Percentiles rank a stretch among this genome's conserved stretches.
Evolutionary conservation across 2,329 filamentous ascomycete genomes (phyloP).

Genomic region (Elsinoe necatrix): DNA sequence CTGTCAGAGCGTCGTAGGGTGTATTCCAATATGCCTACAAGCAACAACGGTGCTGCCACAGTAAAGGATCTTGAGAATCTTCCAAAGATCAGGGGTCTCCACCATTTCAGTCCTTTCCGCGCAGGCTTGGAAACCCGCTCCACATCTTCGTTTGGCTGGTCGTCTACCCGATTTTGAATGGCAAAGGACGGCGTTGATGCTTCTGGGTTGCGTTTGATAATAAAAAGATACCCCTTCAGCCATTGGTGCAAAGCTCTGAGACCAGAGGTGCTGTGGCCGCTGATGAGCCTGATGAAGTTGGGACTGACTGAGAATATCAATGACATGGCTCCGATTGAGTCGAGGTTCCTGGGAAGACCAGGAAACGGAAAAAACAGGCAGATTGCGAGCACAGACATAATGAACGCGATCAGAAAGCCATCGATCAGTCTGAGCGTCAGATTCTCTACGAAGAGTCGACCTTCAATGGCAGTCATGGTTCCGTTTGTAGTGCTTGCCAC

Average conservation of each 20-base stretch:
- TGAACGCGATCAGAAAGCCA: not conserved
- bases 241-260: not conserved
- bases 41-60: not conserved
- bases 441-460: not conserved
- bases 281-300: not conserved
- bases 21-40: not conserved
- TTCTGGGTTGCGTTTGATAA: not conserved
- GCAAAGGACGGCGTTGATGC: not conserved
- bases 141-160: not conserved
- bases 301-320: not conserved
- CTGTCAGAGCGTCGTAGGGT: not conserved
- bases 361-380: slow-evolving; percentile 7
- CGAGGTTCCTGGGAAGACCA: not conserved
- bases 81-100: not conserved
- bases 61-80: not conserved
- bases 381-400: not conserved
- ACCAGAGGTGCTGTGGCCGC: not conserved
- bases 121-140: not conserved
- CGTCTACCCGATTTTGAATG: not conserved
- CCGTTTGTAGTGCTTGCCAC: too few species aligned
- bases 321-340: not conserved
- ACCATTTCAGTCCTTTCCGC: slow-evolving; percentile 10
- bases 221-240: not conserved
- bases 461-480: too few species aligned
- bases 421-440: slow-evolving; percentile 2